Conservation (phyloP, 768 basidiomycete species). For the Amyloporia xantha region DNA sequence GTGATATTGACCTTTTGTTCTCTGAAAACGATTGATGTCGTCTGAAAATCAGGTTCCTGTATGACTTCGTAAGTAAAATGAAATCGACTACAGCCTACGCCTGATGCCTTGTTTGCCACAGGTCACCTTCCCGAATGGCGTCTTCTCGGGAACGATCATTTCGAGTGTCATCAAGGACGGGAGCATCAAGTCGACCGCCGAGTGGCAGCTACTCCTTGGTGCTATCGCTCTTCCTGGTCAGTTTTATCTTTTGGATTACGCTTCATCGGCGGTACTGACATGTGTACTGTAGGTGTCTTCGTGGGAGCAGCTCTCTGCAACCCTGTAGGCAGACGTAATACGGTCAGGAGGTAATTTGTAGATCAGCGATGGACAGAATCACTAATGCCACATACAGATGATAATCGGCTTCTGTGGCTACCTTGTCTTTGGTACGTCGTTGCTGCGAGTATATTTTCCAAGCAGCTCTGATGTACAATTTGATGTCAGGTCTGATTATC, state of each 20-base stretch:
- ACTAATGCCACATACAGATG: constrained; percentile 36
- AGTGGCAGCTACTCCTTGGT: constrained; percentile 62
- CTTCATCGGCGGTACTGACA: constrained; percentile 3
- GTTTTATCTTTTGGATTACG: not conserved
- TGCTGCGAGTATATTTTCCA: not conserved
- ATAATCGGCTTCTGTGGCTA: constrained; percentile 65
- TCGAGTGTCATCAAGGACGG: constrained; percentile 53
- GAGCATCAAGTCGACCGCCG: constrained; percentile 53
- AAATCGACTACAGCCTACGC: no score
- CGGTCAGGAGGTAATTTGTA: constrained; percentile 29
- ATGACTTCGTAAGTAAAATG: constrained; percentile 51
- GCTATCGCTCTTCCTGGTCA: constrained; percentile 56
- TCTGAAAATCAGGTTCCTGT: constrained; percentile 46
- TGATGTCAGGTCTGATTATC: constrained; percentile 52
- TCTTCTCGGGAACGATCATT: constrained; percentile 64
- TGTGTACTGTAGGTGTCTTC: constrained; percentile 20
- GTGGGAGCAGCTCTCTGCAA: constrained; percentile 38
- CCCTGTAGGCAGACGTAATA: constrained; percentile 51
- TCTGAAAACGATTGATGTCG: not conserved
- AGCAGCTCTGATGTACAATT: constrained; percentile 53
- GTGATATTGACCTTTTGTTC: constrained; percentile 11
- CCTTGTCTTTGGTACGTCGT: constrained; percentile 47
- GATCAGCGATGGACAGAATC: not conserved
- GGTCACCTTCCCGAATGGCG: constrained; percentile 72
- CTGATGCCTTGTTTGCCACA: constrained; percentile 14